Evolutionary conservation across 208 protist species (phyloP).

Genomic region (Leishmania turanica): DNA sequence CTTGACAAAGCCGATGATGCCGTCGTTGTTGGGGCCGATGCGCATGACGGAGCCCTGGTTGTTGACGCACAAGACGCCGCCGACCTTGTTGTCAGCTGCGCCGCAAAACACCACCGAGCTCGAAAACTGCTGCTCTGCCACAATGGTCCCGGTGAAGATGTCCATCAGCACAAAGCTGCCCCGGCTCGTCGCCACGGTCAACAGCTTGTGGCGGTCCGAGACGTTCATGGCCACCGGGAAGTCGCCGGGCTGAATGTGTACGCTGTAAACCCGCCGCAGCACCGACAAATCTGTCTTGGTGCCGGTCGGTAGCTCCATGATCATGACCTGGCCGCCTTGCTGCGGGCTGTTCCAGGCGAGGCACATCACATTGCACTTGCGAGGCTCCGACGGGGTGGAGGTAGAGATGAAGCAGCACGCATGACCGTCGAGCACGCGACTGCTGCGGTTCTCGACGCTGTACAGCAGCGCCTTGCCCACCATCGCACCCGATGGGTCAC

Average conservation of each 20-base stretch:
- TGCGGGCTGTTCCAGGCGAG: constrained; percentile 92
- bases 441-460: constrained; percentile 95
- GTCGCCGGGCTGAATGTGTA: constrained; percentile 90
- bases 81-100: constrained; percentile 78
- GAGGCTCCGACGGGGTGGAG: constrained; percentile 59
- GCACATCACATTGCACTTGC: constrained; percentile 94
- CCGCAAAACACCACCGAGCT: constrained; percentile 97
- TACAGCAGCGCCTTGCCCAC: constrained; percentile 97
- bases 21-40: constrained; percentile 96
- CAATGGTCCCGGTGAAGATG: constrained; percentile 93
- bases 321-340: constrained; percentile 82
- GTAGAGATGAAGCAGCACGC: constrained; percentile 95
- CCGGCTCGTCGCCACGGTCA: constrained; percentile 98
- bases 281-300: constrained; percentile 79
- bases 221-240: constrained; percentile 98
- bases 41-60: constrained; percentile 94
- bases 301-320: constrained; percentile 91
- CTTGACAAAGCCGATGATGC: constrained; percentile 97
- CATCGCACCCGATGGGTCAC: constrained; percentile 72
- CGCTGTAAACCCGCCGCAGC: constrained; percentile 49
- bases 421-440: constrained; percentile 97
- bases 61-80: constrained; percentile 97
- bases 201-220: constrained; percentile 95
- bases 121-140: constrained; percentile 97
- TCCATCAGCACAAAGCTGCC: constrained; percentile 96